Conservation (phyloP, 2,329 filamentous ascomycete species). For the Xylaria multiplex region DNA sequence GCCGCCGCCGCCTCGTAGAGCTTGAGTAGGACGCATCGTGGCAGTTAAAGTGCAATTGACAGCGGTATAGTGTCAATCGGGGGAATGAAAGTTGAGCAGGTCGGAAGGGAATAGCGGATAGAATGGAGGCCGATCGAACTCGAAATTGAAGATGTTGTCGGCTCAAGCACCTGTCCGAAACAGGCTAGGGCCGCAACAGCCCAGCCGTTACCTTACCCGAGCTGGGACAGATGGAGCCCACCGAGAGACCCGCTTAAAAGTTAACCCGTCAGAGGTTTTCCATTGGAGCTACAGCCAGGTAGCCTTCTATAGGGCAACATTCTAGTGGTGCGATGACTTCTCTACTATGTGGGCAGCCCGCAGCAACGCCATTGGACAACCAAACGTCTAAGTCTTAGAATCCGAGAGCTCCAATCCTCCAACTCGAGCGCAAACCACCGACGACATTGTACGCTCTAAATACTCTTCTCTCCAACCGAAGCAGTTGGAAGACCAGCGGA, state of each 20-base stretch:
- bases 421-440: constrained; percentile 18
- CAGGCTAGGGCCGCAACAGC: constrained; percentile 35
- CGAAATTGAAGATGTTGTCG: constrained; percentile 47
- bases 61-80: constrained; percentile 47
- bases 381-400: constrained; percentile 19
- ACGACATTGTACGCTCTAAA: constrained; percentile 7
- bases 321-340: background rate
- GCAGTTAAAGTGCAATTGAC: constrained; percentile 43
- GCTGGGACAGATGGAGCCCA: constrained; percentile 5
- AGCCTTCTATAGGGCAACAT: too few relatives aligned
- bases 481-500: background rate
- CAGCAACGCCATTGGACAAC: too few relatives aligned
- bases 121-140: constrained; percentile 30
- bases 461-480: background rate
- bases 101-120: constrained; percentile 41
- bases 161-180: constrained; percentile 33
- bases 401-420: constrained; percentile 37
- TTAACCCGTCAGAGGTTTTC: constrained; percentile 26
- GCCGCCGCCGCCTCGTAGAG: constrained; percentile 55
- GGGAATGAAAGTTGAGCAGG: constrained; percentile 29
- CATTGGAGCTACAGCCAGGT: too few relatives aligned
- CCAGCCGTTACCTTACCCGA: background rate
- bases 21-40: constrained; percentile 61
- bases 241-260: constrained; percentile 40
- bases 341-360: too few relatives aligned